phyloP scores from a whole-genome alignment of 1,139 yeast genomes.

The Geotrichum phurueaensis region DNA sequence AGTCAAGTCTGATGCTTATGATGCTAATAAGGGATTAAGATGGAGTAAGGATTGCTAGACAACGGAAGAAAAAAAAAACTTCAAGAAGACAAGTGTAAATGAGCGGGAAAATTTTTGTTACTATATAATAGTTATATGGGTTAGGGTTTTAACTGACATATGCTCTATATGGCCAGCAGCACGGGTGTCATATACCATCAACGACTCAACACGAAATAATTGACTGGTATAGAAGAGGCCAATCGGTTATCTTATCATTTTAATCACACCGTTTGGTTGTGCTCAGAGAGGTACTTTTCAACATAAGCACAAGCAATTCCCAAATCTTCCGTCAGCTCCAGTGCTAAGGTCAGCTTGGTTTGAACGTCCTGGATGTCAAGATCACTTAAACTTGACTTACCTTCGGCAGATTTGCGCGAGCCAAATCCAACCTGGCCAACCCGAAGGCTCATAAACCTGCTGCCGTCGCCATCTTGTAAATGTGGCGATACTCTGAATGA shows the following conservation, averaged over 20 bases:
- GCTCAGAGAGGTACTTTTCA: not conserved
- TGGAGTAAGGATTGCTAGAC: not conserved
- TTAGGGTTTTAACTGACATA: not conserved
- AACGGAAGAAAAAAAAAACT: not conserved
- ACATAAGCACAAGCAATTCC: conserved; percentile 13
- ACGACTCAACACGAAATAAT: not conserved
- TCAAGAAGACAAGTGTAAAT: not conserved
- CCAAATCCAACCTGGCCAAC: conserved; percentile 2
- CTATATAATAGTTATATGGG: not conserved
- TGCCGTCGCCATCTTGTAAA: conserved; percentile 3
- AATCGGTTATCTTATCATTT: not conserved
- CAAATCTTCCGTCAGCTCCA: conserved; percentile 18
- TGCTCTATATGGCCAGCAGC: not conserved
- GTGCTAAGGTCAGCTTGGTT: conserved; percentile 7
- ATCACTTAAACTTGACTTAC: not conserved
- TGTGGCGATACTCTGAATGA: conserved; percentile 10
- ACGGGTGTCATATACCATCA: not conserved
- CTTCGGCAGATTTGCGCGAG: not conserved
- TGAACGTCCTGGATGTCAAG: conserved; percentile 1
- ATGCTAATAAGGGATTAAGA: not conserved
- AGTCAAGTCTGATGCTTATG: not conserved
- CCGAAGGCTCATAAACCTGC: not conserved
- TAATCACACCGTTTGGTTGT: not conserved
- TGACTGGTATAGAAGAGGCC: not conserved
- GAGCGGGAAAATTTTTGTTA: not conserved